Percentiles rank a stretch among this genome's conserved stretches.
These are phyloP conservation scores for Aspergillus unguis DNA, from an alignment of 2,329 filamentous ascomycete genomes.

Conservation along the genomic window DNA sequence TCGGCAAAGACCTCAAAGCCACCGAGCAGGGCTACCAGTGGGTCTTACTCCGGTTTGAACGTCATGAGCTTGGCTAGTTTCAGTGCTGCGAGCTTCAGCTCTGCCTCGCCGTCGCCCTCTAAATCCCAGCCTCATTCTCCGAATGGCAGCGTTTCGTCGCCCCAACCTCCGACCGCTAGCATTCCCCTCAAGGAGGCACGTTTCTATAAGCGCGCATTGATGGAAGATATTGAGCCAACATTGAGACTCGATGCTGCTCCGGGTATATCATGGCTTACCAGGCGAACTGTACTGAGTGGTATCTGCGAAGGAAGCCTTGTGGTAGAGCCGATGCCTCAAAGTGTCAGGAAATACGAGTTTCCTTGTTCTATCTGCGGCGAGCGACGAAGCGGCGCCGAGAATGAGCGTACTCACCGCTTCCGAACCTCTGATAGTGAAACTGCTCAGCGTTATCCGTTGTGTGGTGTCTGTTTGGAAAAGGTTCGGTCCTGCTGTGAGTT, in stretches of 20 bases:
- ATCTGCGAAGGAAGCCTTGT: constrained; percentile 82
- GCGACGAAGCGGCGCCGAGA: constrained; percentile 64
- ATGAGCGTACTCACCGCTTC: constrained; percentile 82
- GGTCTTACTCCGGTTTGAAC: constrained; percentile 63
- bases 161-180: constrained; percentile 43
- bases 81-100: constrained; percentile 47
- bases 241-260: constrained; percentile 84
- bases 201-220: constrained; percentile 86
- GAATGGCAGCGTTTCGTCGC: constrained; percentile 39
- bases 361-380: constrained; percentile 90
- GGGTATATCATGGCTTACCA: constrained; percentile 87
- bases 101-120: constrained; percentile 57
- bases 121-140: constrained; percentile 59
- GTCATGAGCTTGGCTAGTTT: constrained; percentile 55
- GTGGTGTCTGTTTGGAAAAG: constrained; percentile 78
- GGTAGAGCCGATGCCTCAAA: constrained; percentile 77
- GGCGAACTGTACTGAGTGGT: constrained; percentile 75
- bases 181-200: constrained; percentile 77
- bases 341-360: constrained; percentile 50
- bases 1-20: constrained; percentile 62
- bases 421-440: constrained; percentile 81
- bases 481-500: constrained; percentile 90
- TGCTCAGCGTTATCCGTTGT: constrained; percentile 85
- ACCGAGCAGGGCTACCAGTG: constrained; percentile 67
- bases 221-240: constrained; percentile 93